Evolutionary conservation across 2,329 filamentous ascomycete genomes (phyloP).

Genomic region (Mariannaea sp.): DNA sequence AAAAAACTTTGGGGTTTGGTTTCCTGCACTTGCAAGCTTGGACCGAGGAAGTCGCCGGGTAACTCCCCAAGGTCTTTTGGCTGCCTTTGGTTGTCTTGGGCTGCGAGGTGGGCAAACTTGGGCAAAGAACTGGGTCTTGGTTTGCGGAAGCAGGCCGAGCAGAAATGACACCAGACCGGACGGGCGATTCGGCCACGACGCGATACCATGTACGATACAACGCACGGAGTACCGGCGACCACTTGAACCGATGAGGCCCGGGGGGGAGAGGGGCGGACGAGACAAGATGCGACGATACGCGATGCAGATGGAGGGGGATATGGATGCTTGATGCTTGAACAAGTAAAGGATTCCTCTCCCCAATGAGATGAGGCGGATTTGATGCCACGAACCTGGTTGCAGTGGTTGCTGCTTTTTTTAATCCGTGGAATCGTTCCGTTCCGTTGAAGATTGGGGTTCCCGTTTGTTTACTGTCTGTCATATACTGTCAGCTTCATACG

Average conservation of each 20-base stretch:
- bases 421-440: constrained; percentile 30
- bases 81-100: too few species aligned
- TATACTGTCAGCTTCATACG: too few species aligned
- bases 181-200: neutral
- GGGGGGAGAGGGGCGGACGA: too few species aligned
- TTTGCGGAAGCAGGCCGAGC: constrained; percentile 34
- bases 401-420: constrained; percentile 32
- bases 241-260: constrained; percentile 31
- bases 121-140: constrained; percentile 1
- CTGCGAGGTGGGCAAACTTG: neutral
- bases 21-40: constrained; percentile 14
- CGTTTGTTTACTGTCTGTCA: too few species aligned
- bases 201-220: constrained; percentile 7
- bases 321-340: too few species aligned
- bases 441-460: constrained; percentile 1
- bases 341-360: constrained; percentile 29
- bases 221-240: too few species aligned
- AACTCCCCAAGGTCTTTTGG: constrained; percentile 8
- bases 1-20: constrained; percentile 4
- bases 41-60: constrained; percentile 38
- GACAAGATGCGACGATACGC: constrained; percentile 31
- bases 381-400: constrained; percentile 27
- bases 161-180: constrained; percentile 15
- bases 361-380: constrained; percentile 37
- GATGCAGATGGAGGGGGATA: constrained; percentile 13